phyloP scores from a whole-genome alignment of 2,329 filamentous ascomycete species.

The Chalaropsis thielavioides region DNA sequence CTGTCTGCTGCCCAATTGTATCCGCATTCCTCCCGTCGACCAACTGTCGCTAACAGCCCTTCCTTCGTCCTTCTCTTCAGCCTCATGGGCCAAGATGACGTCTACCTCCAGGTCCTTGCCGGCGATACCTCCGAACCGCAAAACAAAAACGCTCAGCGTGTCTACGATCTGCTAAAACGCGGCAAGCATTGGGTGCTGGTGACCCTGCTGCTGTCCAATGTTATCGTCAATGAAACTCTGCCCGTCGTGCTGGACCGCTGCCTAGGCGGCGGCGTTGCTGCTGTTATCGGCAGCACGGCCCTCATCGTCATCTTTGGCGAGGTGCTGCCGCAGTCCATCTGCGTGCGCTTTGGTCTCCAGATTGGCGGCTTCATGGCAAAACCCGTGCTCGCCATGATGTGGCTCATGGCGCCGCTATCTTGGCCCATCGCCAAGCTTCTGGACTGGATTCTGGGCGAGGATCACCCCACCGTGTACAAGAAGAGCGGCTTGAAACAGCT shows the following conservation, averaged over 20 bases:
- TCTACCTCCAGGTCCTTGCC: slow-evolving; percentile 89
- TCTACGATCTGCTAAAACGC: slow-evolving; percentile 63
- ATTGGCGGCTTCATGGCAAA: slow-evolving; percentile 92
- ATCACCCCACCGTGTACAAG: slow-evolving; percentile 94
- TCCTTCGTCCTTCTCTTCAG: slow-evolving; percentile 19
- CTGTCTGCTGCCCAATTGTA: neutral
- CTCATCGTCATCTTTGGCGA: slow-evolving; percentile 98
- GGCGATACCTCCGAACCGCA: slow-evolving; percentile 75
- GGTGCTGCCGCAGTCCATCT: slow-evolving; percentile 88
- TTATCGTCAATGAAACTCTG: slow-evolving; percentile 93
- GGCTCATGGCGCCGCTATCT: slow-evolving; percentile 71
- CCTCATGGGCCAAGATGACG: slow-evolving; percentile 68
- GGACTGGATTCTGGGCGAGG: slow-evolving; percentile 81
- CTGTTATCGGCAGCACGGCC: slow-evolving; percentile 82
- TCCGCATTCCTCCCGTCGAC: neutral
- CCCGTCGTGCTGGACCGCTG: slow-evolving; percentile 91
- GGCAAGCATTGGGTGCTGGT: slow-evolving; percentile 99
- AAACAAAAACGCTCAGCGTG: slow-evolving; percentile 67
- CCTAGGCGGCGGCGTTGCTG: slow-evolving; percentile 85
- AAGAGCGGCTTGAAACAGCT: slow-evolving; percentile 94
- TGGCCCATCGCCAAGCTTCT: slow-evolving; percentile 94
- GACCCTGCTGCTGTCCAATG: slow-evolving; percentile 83
- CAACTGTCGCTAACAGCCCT: neutral
- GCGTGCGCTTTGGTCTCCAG: slow-evolving; percentile 85
- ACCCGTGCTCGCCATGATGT: slow-evolving; percentile 80